Evolutionary conservation across 805 yeast genomes (phyloP).

Genomic region (Teunomyces lycoperdinae): DNA sequence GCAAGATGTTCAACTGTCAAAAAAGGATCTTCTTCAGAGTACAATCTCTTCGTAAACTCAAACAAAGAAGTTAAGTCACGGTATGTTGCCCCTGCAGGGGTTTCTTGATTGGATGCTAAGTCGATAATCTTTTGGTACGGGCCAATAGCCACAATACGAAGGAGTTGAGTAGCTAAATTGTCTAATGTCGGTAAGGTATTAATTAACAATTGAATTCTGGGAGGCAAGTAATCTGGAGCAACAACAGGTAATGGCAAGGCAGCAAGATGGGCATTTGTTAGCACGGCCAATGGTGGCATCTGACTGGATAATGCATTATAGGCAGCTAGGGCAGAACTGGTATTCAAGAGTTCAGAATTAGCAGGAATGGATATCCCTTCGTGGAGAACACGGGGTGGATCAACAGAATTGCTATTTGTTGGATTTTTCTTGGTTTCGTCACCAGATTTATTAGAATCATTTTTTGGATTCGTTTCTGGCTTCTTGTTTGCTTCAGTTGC

Average conservation of each 20-base stretch:
- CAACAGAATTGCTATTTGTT: neutral
- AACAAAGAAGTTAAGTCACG: conserved; percentile 70
- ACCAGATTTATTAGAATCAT: conserved; percentile 1
- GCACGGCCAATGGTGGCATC: conserved; percentile 31
- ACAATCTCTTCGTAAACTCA: conserved; percentile 71
- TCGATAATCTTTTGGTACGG: conserved; percentile 75
- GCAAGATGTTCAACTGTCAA: conserved; percentile 66
- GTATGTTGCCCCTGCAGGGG: conserved; percentile 64
- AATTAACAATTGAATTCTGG: conserved; percentile 61
- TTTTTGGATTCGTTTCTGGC: neutral
- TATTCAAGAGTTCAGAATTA: conserved; percentile 39
- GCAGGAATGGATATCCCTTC: conserved; percentile 31
- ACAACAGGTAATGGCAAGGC: conserved; percentile 58
- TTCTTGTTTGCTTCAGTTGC: conserved; percentile 23
- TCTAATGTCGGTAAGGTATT: conserved; percentile 76
- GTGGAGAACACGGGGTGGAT: conserved; percentile 7
- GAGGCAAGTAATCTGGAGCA: conserved; percentile 55
- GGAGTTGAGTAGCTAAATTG: conserved; percentile 75
- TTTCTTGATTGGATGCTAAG: conserved; percentile 62
- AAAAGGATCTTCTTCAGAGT: conserved; percentile 69
- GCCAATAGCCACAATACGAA: conserved; percentile 67
- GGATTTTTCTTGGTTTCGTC: conserved; percentile 1
- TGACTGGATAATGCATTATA: conserved; percentile 41
- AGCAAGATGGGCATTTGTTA: conserved; percentile 50
- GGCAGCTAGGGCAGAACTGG: conserved; percentile 40